Conservation (phyloP, 352 stramenopile genomes). For the Globisporangium nagaii region DNA sequence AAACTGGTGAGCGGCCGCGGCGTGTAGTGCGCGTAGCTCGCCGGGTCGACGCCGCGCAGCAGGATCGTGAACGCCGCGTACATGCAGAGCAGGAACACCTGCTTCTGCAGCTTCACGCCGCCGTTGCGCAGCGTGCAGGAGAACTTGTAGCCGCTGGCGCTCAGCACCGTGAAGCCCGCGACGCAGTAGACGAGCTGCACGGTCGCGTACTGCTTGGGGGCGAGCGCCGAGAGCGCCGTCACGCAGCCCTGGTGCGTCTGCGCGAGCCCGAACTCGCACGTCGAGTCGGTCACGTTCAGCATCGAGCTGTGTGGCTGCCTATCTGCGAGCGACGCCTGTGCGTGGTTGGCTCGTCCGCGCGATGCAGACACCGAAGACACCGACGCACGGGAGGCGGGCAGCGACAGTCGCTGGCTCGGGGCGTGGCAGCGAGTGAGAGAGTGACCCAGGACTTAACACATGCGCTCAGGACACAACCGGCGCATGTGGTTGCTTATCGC, state of each 20-base stretch:
- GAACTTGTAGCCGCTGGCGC: constrained; percentile 40
- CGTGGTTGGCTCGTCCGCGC: too few species aligned
- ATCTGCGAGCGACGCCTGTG: too few species aligned
- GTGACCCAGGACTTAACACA: too few species aligned
- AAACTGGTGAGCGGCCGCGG: constrained; percentile 35
- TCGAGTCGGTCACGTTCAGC: constrained; percentile 33
- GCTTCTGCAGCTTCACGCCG: constrained; percentile 40
- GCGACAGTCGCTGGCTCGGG: too few species aligned
- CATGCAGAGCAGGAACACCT: constrained; percentile 42
- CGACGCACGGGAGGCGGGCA: too few species aligned
- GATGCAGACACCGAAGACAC: too few species aligned
- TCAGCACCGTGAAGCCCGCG: constrained; percentile 26
- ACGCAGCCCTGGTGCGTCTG: constrained; percentile 30
- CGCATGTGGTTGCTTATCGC: too few species aligned
- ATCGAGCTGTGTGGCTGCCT: not conserved
- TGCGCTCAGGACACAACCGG: too few species aligned
- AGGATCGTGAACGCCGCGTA: constrained; percentile 49
- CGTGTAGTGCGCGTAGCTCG: constrained; percentile 41
- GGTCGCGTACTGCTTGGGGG: constrained; percentile 20
- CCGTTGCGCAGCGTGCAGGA: constrained; percentile 25
- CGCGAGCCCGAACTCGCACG: constrained; percentile 51
- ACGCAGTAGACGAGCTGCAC: constrained; percentile 39
- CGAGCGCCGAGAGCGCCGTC: constrained; percentile 34
- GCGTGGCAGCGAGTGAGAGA: too few species aligned
- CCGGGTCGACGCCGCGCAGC: constrained; percentile 44